These are phyloP conservation scores for Cunninghamia lanceolata DNA, from an alignment of 75 land plant species.

Conservation along the genomic window DNA sequence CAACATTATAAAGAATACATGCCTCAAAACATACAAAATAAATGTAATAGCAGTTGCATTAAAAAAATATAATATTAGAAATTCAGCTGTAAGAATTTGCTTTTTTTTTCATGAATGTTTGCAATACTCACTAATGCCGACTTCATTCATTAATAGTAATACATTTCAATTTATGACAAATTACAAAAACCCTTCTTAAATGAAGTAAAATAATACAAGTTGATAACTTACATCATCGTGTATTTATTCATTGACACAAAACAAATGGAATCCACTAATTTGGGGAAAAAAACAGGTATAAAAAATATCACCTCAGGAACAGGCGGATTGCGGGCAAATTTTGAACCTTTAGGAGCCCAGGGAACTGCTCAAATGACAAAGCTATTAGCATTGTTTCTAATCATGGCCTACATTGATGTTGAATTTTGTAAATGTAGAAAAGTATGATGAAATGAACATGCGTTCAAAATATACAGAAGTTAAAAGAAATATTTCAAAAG, in stretches of 20 bases:
- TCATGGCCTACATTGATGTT: background rate
- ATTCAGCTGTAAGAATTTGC: background rate
- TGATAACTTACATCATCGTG: background rate
- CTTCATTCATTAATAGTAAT: background rate
- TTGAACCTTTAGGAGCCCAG: slow-evolving; percentile 31
- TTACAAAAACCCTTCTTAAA: background rate
- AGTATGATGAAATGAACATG: background rate
- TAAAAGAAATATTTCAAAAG: background rate
- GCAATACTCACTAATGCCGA: background rate
- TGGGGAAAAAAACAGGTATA: background rate
- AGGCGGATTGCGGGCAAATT: slow-evolving; percentile 34
- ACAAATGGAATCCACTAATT: background rate
- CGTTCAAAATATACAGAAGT: background rate
- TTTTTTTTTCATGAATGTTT: background rate
- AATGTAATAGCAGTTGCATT: background rate
- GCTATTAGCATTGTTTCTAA: background rate
- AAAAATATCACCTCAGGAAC: slow-evolving; percentile 22
- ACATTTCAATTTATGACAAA: background rate
- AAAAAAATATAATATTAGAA: background rate
- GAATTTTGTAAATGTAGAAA: background rate
- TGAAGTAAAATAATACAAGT: background rate
- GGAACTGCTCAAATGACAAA: slow-evolving; percentile 13
- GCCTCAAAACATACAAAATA: background rate
- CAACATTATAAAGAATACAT: background rate
- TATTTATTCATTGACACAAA: background rate